These are phyloP conservation scores for Russula griseocarnosa DNA, from an alignment of 768 basidiomycete genomes.

Conservation along the genomic window DNA sequence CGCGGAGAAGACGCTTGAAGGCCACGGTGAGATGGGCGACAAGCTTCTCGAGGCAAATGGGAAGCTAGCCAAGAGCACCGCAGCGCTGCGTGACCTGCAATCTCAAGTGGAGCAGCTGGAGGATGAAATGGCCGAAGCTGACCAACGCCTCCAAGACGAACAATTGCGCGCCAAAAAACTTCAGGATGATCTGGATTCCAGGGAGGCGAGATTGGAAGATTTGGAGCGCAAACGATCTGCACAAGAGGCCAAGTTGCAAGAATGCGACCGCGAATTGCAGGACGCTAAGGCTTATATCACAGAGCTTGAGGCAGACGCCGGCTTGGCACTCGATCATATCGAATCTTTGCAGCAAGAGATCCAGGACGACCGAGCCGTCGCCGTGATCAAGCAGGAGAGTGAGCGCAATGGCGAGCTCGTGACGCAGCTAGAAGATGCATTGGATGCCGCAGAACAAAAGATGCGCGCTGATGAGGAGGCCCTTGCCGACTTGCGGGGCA, in stretches of 20 bases:
- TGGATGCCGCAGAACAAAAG: conserved; percentile 70
- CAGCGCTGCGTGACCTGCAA: conserved; percentile 58
- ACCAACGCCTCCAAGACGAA: conserved; percentile 51
- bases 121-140: conserved; percentile 52
- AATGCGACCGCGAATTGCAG: conserved; percentile 34
- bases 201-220: conserved; percentile 31
- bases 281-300: conserved; percentile 47
- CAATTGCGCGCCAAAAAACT: conserved; percentile 41
- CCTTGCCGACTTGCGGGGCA: conserved; percentile 48
- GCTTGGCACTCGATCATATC: conserved; percentile 47
- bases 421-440: conserved; percentile 68
- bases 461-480: conserved; percentile 59
- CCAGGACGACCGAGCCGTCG: conserved; percentile 39
- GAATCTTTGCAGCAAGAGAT: conserved; percentile 57
- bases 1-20: conserved; percentile 60
- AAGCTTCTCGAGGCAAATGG: conserved; percentile 65
- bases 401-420: conserved; percentile 52
- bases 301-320: conserved; percentile 62
- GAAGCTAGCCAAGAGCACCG: conserved; percentile 49
- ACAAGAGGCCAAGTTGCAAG: conserved; percentile 27
- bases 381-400: conserved; percentile 39
- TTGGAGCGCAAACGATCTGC: conserved; percentile 29
- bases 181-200: conserved; percentile 40
- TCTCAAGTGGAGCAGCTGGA: conserved; percentile 58
- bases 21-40: conserved; percentile 62